Evolutionary conservation across 202 grass and related monocot species (phyloP).

Genomic region (Cymbopogon flexuosus): DNA sequence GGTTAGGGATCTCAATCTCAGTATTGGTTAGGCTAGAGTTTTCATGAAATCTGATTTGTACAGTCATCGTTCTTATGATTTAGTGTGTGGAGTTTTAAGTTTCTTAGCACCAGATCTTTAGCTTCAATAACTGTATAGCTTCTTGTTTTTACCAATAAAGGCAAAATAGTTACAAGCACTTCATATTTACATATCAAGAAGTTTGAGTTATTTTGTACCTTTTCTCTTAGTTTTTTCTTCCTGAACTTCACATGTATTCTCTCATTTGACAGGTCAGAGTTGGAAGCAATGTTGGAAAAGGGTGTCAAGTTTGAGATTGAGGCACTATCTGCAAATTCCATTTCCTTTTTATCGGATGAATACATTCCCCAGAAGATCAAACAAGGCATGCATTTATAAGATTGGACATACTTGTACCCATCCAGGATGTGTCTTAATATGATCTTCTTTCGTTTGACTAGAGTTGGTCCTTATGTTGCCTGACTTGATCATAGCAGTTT

Average conservation of each 20-base stretch:
- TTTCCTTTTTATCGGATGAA: constrained; percentile 80
- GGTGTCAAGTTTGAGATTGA: constrained; percentile 97
- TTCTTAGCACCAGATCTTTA: constrained; percentile 21
- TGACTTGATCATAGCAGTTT: neutral
- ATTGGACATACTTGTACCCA: constrained; percentile 9
- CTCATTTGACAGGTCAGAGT: constrained; percentile 53
- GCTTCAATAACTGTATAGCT: neutral
- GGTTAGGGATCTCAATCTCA: neutral
- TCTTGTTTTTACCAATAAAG: constrained; percentile 12
- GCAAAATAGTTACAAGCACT: neutral
- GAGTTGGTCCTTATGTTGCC: neutral
- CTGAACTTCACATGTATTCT: constrained; percentile 5
- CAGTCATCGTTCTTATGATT: constrained; percentile 6
- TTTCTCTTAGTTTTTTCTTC: neutral
- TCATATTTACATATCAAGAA: neutral
- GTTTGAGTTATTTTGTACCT: neutral
- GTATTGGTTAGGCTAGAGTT: neutral
- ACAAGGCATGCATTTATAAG: constrained; percentile 54
- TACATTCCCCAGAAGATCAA: constrained; percentile 81
- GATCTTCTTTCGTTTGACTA: neutral
- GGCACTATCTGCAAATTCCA: constrained; percentile 72
- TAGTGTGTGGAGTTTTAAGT: neutral
- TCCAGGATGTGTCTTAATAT: neutral
- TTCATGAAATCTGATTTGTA: neutral
- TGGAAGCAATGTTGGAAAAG: constrained; percentile 74